phyloP scores from a whole-genome alignment of 805 yeast genomes.

The Metschnikowia henanensis region DNA sequence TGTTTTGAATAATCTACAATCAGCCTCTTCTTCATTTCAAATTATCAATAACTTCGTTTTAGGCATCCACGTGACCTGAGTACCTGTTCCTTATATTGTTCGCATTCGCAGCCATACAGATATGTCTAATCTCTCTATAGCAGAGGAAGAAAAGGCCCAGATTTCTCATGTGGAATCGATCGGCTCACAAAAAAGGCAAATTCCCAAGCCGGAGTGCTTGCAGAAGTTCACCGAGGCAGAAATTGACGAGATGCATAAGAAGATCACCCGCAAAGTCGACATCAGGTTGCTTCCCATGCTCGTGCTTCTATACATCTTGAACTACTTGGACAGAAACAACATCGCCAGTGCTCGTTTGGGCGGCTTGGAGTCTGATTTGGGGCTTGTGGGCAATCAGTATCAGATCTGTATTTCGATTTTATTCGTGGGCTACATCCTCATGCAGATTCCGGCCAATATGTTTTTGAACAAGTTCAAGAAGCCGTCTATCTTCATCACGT shows the following conservation, averaged over 20 bases:
- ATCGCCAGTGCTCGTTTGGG: slow-evolving; percentile 56
- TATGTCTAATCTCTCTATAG: slow-evolving; percentile 3
- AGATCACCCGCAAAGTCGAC: slow-evolving; percentile 49
- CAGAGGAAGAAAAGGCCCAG: slow-evolving; percentile 10
- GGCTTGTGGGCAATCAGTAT: slow-evolving; percentile 42
- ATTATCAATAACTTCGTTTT: background rate
- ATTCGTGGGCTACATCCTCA: slow-evolving; percentile 48
- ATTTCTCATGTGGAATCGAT: slow-evolving; percentile 12
- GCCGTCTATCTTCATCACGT: slow-evolving; percentile 51
- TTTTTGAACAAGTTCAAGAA: slow-evolving; percentile 45
- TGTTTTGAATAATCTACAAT: background rate
- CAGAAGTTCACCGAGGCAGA: slow-evolving; percentile 39
- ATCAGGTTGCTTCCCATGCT: slow-evolving; percentile 50
- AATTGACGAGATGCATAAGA: slow-evolving; percentile 41
- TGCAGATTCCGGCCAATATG: slow-evolving; percentile 51
- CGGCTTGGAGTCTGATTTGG: slow-evolving; percentile 46
- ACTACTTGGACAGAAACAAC: slow-evolving; percentile 52
- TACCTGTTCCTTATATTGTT: background rate
- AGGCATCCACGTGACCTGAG: no score
- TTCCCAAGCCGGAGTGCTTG: slow-evolving; percentile 31
- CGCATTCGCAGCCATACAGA: background rate
- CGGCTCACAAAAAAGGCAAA: background rate
- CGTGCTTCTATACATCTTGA: slow-evolving; percentile 50
- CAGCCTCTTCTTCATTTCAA: background rate
- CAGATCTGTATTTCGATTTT: slow-evolving; percentile 54